Conservation (phyloP, 2,329 filamentous ascomycete genomes). For the Leptosphaerulina australis region DNA sequence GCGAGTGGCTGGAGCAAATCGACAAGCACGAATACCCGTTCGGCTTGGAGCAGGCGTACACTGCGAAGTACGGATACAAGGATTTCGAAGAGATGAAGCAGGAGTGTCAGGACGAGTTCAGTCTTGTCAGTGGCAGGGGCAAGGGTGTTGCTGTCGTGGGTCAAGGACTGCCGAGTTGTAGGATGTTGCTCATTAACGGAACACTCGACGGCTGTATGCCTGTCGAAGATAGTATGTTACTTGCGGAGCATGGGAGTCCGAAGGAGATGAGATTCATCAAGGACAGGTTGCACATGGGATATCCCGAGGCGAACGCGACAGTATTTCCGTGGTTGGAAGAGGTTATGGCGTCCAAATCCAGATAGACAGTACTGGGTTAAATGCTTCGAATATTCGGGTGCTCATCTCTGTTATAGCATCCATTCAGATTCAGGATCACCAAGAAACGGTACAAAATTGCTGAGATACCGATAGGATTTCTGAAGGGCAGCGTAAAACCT, state of each 20-base stretch:
- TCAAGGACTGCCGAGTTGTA: slow-evolving; percentile 51
- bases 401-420: too few relatives aligned
- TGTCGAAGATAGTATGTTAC: slow-evolving; percentile 62
- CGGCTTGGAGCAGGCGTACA: slow-evolving; percentile 58
- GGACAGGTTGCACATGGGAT: slow-evolving; percentile 56
- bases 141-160: slow-evolving; percentile 50
- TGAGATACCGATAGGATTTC: too few relatives aligned
- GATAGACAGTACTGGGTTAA: too few relatives aligned
- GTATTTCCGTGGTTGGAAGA: slow-evolving; percentile 44
- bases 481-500: too few relatives aligned
- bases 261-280: slow-evolving; percentile 58
- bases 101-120: slow-evolving; percentile 58
- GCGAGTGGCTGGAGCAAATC: slow-evolving; percentile 60
- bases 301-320: slow-evolving; percentile 40
- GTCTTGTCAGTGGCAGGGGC: slow-evolving; percentile 59
- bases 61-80: slow-evolving; percentile 52
- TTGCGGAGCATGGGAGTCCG: slow-evolving; percentile 57
- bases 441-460: too few relatives aligned
- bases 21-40: slow-evolving; percentile 65
- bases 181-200: slow-evolving; percentile 62
- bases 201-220: slow-evolving; percentile 66
- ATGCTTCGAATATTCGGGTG: too few relatives aligned
- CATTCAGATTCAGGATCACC: too few relatives aligned
- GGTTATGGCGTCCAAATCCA: slow-evolving; percentile 31
- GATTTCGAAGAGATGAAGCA: slow-evolving; percentile 53